phyloP scores from a whole-genome alignment of 2,329 filamentous ascomycete species.

The Colletotrichum simmondsii region DNA sequence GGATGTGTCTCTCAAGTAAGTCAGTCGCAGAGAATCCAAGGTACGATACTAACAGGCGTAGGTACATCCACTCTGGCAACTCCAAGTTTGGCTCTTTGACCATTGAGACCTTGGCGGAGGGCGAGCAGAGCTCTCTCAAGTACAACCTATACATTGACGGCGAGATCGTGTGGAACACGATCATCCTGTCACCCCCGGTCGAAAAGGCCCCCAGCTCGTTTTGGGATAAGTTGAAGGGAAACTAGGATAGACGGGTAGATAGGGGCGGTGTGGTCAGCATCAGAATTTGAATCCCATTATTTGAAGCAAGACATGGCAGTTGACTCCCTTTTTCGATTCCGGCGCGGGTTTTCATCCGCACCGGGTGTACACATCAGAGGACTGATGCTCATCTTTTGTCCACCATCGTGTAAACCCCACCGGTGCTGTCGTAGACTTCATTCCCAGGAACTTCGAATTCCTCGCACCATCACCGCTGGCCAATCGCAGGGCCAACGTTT shows the following conservation, averaged over 20 bases:
- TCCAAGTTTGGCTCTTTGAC: conserved; percentile 89
- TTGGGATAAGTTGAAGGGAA: conserved; percentile 56
- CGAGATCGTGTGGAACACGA: conserved; percentile 77
- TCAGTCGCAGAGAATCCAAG: conserved; percentile 36
- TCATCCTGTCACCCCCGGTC: conserved; percentile 61
- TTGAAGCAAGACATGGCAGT: neutral
- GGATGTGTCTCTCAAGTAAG: conserved; percentile 86
- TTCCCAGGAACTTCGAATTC: neutral
- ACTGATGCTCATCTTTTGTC: no score
- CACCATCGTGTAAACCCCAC: neutral
- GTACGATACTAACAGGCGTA: conserved; percentile 45
- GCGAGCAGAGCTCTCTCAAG: conserved; percentile 77
- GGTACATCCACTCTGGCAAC: conserved; percentile 84
- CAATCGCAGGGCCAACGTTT: neutral
- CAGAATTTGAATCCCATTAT: neutral
- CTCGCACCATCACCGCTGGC: neutral
- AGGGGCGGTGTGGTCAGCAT: neutral
- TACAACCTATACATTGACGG: conserved; percentile 89
- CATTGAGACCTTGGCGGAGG: conserved; percentile 74
- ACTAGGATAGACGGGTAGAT: conserved; percentile 15
- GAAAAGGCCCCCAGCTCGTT: conserved; percentile 50
- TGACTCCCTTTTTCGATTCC: no score
- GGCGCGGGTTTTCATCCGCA: neutral
- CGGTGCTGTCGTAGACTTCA: neutral
- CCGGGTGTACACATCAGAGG: neutral